These are phyloP conservation scores for Tetrahymena thermophila DNA, from an alignment of 73 alveolate genomes.

Conservation along the genomic window DNA sequence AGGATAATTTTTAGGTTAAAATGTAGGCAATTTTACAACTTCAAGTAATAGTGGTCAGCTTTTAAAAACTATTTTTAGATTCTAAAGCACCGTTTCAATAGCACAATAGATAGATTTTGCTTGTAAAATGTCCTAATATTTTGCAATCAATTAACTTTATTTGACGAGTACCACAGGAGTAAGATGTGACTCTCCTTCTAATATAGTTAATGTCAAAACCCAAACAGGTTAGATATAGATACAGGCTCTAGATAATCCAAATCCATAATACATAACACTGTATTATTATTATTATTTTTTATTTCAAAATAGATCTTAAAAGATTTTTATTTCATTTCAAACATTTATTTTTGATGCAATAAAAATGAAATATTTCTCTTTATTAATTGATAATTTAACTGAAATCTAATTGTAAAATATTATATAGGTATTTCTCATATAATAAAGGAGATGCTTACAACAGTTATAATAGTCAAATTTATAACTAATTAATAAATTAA, in stretches of 20 bases:
- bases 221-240: neutral
- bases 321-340: neutral
- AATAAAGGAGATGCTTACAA: neutral
- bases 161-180: neutral
- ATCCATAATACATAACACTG: neutral
- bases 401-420: too few relatives aligned
- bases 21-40: neutral
- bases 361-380: neutral
- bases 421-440: neutral
- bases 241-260: neutral
- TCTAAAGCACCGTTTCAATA: neutral
- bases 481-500: neutral
- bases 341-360: neutral
- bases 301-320: neutral
- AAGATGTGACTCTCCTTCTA: neutral
- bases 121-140: neutral
- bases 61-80: neutral
- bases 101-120: neutral
- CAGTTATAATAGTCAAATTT: neutral
- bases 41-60: neutral
- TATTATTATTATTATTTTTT: neutral
- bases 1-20: neutral
- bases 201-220: neutral
- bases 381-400: too few relatives aligned
- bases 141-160: neutral